Base-by-base conservation (phyloP, 129 eudicot species). In the Chrysanthemum seticuspe region DNA sequence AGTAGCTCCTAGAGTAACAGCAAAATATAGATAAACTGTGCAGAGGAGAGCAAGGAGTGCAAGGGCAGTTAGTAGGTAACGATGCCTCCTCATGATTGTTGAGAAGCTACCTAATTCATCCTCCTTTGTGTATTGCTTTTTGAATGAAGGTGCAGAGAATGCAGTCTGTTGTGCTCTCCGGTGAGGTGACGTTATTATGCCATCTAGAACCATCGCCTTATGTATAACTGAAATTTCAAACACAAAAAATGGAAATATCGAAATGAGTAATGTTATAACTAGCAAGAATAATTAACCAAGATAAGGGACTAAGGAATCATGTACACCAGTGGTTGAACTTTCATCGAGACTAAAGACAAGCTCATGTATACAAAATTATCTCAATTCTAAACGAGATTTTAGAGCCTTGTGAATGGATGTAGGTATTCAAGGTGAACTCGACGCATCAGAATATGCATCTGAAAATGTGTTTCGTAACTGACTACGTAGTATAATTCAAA, bases 1-100 rank as follows among this genome's bases (percentile, higher is more conserved):
- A 5, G 82, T 15, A 4, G 78, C 67, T 9, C 95, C 98, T 18
- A 92, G 74, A 8, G 98, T 92, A 67, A 92, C 84, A 21, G 98
- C 98, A 74, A 92, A 92, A 53, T 92, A 92, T 10, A 92, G 98
- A 75, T 92, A 89, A 74, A 92, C 63, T 1, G 94, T 85, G 83
- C 98, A 92, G 3, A 89, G 88, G 21, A 89, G 51, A 18, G 83
- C 78, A 18, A 92, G 89, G 45, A 92, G 95, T 73, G 47, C 86
- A 51, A 92, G 96, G n/a, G 98, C 96, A 5, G 91, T 87, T 19
- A 92, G 83, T 50, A 92, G 95, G 80, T 81, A 92, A 3, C 90
- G 96, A 70, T 92, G 98, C 14, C 98, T 83, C 73, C 79, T 84
- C 29, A 89, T 12, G 31, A 92, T 75, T 6, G 91, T 76, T 5